Evolutionary conservation across 2,329 filamentous ascomycete species (phyloP), one percentile per base, ranked within the genome.

Genomic region (Furcasterigmium furcatum): DNA sequence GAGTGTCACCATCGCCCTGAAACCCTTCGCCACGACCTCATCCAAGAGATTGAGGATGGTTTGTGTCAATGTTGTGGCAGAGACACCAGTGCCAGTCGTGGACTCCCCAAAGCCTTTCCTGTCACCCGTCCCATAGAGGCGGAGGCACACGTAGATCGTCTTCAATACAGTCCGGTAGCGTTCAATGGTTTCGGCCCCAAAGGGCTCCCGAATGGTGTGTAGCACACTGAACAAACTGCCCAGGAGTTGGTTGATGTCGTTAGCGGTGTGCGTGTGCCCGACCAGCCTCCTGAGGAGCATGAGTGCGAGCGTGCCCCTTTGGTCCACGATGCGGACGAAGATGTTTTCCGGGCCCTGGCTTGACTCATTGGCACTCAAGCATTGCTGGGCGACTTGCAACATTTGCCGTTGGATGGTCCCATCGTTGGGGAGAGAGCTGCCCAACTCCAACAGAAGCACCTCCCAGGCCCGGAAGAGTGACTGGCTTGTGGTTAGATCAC

Each of bases 401-500:
- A 95, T 84, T 46, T 87, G 78, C 55, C 79, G 82, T 46, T 84
- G 80, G 4, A 92, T 71, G 20, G 68, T 68, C 13, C 72, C 67
- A 51, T 74, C 71, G 29, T 68, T 64, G 2, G 75, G 74, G n/a
- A 82, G 65, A 48, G 74, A 80, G 30, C 81, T 81, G 61, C 87
- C 89, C 41, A 99, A 77, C 58, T 96, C 92, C 41, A 94, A 76
- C 13, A 92, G 80, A 9, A 99, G 76, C 48, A 89, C 84, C 62
- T 95, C 91, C 90, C 92, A 97, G 45, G 89, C 87, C 56, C 89
- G 84, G 52, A 96, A 86, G 16, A 99, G 79, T 36, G 83, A 80
- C 85, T 89, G 57, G 29, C 47, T 47, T 19, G 54, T 71, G 57
- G 68, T 29, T 16, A 14, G n/a, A 18, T 18, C n/a, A n/a, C 12